These are phyloP conservation scores for Rauvolfia tetraphylla DNA, from an alignment of 257 asterid genomes.

Conservation along the genomic window DNA sequence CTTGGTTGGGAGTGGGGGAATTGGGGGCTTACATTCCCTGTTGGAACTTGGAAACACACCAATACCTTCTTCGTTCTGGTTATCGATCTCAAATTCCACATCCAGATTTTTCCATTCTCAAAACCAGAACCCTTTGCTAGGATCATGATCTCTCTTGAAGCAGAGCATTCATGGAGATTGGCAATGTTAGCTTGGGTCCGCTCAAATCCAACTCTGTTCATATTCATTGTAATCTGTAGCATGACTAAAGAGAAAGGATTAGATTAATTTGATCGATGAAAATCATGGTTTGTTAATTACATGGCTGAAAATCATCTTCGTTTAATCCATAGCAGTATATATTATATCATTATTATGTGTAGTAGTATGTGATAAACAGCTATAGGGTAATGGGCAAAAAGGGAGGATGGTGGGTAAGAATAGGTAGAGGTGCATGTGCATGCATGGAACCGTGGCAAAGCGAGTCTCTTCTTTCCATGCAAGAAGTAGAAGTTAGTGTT, in stretches of 20 bases:
- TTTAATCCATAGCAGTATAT: not conserved
- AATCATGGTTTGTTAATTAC: not conserved
- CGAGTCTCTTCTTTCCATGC: conserved; percentile 54
- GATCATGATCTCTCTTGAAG: not conserved
- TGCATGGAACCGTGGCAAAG: conserved; percentile 39
- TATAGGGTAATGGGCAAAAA: conserved; percentile 11
- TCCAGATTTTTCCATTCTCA: not conserved
- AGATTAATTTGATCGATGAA: not conserved
- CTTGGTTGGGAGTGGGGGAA: no score
- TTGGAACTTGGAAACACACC: conserved; percentile 28
- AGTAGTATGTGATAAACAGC: not conserved
- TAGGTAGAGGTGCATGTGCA: conserved; percentile 47
- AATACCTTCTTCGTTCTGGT: not conserved
- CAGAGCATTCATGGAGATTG: conserved; percentile 15
- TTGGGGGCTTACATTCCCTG: conserved; percentile 28
- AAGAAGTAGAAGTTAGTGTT: conserved; percentile 45
- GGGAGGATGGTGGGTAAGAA: conserved; percentile 3
- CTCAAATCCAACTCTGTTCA: conserved; percentile 10
- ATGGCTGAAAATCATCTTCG: conserved; percentile 12
- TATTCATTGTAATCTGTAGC: conserved; percentile 29
- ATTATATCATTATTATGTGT: not conserved
- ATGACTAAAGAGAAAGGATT: conserved; percentile 16
- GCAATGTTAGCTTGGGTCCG: conserved; percentile 14
- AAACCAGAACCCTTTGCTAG: not conserved
- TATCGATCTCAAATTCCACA: not conserved